Evolutionary conservation across 768 basidiomycete genomes (phyloP), one percentile per base, ranked within the genome.

Genomic region (Podaxis rugospora): DNA sequence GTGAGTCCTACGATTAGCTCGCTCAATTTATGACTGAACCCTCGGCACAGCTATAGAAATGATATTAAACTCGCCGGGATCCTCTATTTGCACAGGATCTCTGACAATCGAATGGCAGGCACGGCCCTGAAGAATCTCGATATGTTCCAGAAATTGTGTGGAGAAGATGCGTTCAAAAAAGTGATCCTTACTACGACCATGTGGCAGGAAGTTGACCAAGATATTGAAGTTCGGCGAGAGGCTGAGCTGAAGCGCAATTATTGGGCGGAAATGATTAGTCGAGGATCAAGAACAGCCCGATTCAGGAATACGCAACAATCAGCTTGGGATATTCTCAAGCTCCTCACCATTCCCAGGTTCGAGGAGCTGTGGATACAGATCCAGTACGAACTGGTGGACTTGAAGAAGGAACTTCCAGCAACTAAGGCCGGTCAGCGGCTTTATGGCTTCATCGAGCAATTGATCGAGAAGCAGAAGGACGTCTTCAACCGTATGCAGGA

Each of bases 401-500:
- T 80, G 64, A 72, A 72, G 49, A 79, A 78, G 54, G 74, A 78
- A 46, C 76, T 86, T 16, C 73, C 78, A 1, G 74, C 85, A 54
- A 86, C 86, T 2, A 69, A 73, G 1, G 86, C 85, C 1, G 84
- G 84, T 1, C 74, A 70, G 16, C 84, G 83, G 66, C 75, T 87
- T 11, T 36, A 57, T 7, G 47, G 56, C 35, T 10, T 46, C 16
- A 28, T 55, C 28, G 56, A 40, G 37, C 14, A 18, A n/a, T 11
- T 52, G 16, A 13, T 49, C 14, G 32, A 58, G 21, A 52, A 32
- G 32, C 62, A 63, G 51, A 23, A 40, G 32, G 57, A 44, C 14
- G 14, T 50, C 21, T 35, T 59, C 13, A 14, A n/a, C 6, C 49
- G 32, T 36, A 47, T 59, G 11, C 6, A 25, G 47, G 47, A 39